Base-by-base conservation (phyloP, 768 basidiomycete genomes). In the Tricholoma terreum region DNA sequence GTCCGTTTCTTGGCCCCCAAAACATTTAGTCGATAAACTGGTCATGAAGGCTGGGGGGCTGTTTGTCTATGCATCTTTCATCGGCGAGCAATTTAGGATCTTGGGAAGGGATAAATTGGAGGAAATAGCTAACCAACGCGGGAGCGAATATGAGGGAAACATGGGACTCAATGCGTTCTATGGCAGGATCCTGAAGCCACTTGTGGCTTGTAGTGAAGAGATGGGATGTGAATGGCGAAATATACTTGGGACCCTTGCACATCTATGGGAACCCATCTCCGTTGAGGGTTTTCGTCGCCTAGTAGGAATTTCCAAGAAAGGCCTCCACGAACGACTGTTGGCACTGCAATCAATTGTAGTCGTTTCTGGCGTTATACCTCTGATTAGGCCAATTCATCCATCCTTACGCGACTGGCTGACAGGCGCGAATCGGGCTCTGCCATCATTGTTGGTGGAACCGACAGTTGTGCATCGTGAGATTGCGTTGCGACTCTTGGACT, bases 111-210 rank as follows among this genome's bases (percentile, higher is more conserved):
- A 55, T 22, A 56, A 59, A 24, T 22, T 63, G 50, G 55, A 57
- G 35, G 52, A 59, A 8, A 59, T 61, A 15, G 60, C 60, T 21
- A 30, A 58, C 30, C 42, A 58, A 9, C 40, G 30, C 7, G 56
- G 56, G 19, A 64, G 60, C 45, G 56, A 61, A n/a, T 59, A 64
- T 27, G 63, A 64, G 48, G 60, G 63, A 31, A 45, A 58, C 43
- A 58, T 61, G 17, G 63, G 63, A 5, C 48, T 64, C 27, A 54
- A 64, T 22, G 19, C 46, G 31, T 58, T 61, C 30, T 64, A 64
- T 42, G 46, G 58, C 24, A 48, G 56, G 45, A 57, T 63, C 24
- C 36, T 61, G 22, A 57, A 56, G 38, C 46, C 46, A n/a, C 12
- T 57, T 15, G n/a, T 24, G 21, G 11, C 31, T 9, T 40, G 48